A percentile compares a stretch with the other conserved stretches of the same genome.
These are phyloP conservation scores for Zygnema circumcarinatum DNA, from an alignment of 139 green algal genomes.

Conservation along the genomic window DNA sequence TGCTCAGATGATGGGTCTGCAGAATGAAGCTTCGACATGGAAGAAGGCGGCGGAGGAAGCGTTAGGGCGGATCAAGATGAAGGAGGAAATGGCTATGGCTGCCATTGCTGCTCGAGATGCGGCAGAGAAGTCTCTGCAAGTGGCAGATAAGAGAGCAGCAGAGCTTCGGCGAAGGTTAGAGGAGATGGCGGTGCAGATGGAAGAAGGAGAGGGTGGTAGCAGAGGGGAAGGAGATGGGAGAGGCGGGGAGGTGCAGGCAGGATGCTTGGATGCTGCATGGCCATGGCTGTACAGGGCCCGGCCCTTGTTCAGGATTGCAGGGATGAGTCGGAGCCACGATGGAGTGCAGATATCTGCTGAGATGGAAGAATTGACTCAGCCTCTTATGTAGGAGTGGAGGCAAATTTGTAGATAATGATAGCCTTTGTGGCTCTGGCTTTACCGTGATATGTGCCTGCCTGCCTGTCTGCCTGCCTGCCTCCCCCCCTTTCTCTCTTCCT, in stretches of 20 bases:
- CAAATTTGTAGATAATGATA: too few relatives aligned
- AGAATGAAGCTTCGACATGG: background rate
- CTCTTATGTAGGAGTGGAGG: conserved; percentile 9
- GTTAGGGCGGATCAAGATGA: background rate
- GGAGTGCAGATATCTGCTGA: background rate
- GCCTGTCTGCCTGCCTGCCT: too few relatives aligned
- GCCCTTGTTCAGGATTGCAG: background rate
- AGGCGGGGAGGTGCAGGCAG: background rate
- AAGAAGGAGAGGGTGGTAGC: background rate
- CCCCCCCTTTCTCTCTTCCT: too few relatives aligned
- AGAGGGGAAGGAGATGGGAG: background rate
- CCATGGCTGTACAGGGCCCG: background rate
- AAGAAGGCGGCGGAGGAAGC: background rate
- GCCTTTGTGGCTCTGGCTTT: too few relatives aligned
- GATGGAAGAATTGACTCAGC: conserved; percentile 17
- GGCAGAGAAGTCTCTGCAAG: conserved; percentile 3
- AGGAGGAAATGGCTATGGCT: conserved; percentile 1
- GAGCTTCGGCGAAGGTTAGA: background rate
- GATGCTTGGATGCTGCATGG: conserved; percentile 3
- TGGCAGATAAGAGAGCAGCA: background rate
- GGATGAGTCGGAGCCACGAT: background rate
- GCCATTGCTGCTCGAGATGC: conserved; percentile 14
- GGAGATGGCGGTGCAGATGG: background rate
- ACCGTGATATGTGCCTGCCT: too few relatives aligned
- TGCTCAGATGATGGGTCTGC: background rate